Conservation (phyloP, 2,329 filamentous ascomycete species). For the Cytospora paraplurivora region DNA sequence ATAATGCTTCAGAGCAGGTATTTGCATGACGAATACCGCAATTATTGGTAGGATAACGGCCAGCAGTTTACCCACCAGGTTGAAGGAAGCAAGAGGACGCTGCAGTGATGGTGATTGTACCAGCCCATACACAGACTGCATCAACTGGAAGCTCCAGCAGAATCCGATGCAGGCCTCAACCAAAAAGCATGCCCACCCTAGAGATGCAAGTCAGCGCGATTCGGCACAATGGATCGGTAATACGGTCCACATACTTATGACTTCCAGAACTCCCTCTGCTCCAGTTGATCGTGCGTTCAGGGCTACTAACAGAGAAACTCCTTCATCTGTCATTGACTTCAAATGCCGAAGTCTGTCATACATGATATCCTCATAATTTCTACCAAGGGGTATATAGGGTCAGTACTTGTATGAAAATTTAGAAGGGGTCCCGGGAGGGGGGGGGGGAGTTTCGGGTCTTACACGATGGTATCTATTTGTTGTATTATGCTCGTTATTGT, state of each 20-base stretch:
- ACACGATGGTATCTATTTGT: slow-evolving; percentile 20
- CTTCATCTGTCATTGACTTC: neutral
- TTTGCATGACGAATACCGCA: slow-evolving; percentile 9
- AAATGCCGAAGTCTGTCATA: slow-evolving; percentile 11
- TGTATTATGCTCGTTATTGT: slow-evolving; percentile 23
- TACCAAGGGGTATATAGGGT: slow-evolving; percentile 2
- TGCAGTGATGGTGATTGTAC: neutral
- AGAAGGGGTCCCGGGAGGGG: neutral
- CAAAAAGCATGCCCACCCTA: slow-evolving; percentile 25
- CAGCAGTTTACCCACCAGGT: slow-evolving; percentile 18
- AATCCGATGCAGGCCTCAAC: slow-evolving; percentile 18
- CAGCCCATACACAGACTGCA: slow-evolving; percentile 26
- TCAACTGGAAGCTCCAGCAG: slow-evolving; percentile 25
- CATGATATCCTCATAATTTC: slow-evolving; percentile 27
- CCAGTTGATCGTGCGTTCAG: slow-evolving; percentile 8
- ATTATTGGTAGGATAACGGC: slow-evolving; percentile 6
- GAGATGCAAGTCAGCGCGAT: neutral
- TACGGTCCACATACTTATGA: slow-evolving; percentile 19
- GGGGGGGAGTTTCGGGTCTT: neutral
- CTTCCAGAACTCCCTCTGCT: slow-evolving; percentile 11
- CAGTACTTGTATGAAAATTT: neutral
- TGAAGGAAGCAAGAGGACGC: slow-evolving; percentile 12
- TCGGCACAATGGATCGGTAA: neutral
- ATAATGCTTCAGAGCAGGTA: slow-evolving; percentile 13
- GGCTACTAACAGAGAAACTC: slow-evolving; percentile 12